Evolutionary conservation across 768 basidiomycete species (phyloP).

Genomic region (Ephemerocybe angulata): DNA sequence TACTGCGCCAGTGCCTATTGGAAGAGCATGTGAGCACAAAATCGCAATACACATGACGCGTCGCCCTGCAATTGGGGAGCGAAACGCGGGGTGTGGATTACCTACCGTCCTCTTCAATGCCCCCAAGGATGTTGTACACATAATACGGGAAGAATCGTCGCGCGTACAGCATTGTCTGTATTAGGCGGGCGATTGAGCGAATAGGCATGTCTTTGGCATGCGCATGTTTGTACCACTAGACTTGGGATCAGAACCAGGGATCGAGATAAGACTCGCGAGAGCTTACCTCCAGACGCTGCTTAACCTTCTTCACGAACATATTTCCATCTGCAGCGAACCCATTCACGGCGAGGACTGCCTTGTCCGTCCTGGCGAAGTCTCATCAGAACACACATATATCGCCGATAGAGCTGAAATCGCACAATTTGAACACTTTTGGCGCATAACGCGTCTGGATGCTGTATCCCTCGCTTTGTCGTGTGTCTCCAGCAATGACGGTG

Average conservation of each 20-base stretch:
- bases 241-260: constrained; percentile 2
- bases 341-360: constrained; percentile 90
- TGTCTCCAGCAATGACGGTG: constrained; percentile 93
- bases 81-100: constrained; percentile 17
- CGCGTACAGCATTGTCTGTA: constrained; percentile 97
- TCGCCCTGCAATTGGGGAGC: constrained; percentile 9
- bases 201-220: constrained; percentile 98
- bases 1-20: constrained; percentile 85
- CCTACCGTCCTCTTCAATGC: constrained; percentile 94
- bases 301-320: constrained; percentile 95
- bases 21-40: constrained; percentile 17
- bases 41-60: constrained; percentile 12
- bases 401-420: constrained; percentile 27
- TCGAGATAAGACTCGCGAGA: constrained; percentile 1
- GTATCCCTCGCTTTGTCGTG: constrained; percentile 95
- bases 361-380: constrained; percentile 76
- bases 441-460: constrained; percentile 97
- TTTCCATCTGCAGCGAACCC: constrained; percentile 98
- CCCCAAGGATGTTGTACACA: constrained; percentile 93
- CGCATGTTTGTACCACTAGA: constrained; percentile 90
- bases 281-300: constrained; percentile 90
- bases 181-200: constrained; percentile 92
- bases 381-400: constrained; percentile 1
- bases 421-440: constrained; percentile 93
- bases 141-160: constrained; percentile 98